Evolutionary conservation across 1,284 basidiomycete species (phyloP).

Genomic region (Ceratobasidium sp.): DNA sequence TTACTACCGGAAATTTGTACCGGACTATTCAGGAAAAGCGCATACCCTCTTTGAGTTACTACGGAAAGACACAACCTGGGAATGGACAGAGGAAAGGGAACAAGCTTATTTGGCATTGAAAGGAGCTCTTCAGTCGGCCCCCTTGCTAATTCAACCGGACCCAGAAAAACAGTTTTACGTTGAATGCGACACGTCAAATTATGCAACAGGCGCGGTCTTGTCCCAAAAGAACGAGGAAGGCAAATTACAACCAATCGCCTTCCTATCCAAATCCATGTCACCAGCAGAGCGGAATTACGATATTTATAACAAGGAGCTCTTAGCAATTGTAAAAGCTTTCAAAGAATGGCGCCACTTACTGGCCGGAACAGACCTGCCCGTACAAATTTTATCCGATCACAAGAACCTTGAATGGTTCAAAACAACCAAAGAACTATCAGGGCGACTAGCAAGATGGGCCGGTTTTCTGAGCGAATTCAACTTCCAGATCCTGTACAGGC

Average conservation of each 20-base stretch:
- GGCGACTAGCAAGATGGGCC: neutral
- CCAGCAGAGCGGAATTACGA: neutral
- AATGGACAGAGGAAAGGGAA: neutral
- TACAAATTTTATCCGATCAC: conserved; percentile 1
- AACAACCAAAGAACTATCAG: conserved; percentile 42
- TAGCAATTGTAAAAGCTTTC: neutral
- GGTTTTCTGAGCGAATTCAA: neutral
- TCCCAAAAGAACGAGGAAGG: conserved; percentile 15
- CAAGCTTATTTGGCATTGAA: neutral
- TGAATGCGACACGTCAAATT: conserved; percentile 29
- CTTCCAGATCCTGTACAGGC: too few species aligned
- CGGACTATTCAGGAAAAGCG: conserved; percentile 48
- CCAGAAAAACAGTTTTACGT: neutral
- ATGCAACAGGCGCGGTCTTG: conserved; percentile 14
- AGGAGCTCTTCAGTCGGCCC: neutral
- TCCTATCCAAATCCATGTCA: neutral
- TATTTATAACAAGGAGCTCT: conserved; percentile 1
- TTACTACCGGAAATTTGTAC: too few species aligned
- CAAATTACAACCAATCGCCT: conserved; percentile 22
- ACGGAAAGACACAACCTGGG: neutral
- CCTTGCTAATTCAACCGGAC: neutral
- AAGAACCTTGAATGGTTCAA: too few species aligned
- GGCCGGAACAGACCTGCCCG: neutral
- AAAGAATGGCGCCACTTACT: neutral
- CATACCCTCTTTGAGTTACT: conserved; percentile 46